phyloP scores from a whole-genome alignment of 2,329 filamentous ascomycete species.

The Alternaria consortialis region DNA sequence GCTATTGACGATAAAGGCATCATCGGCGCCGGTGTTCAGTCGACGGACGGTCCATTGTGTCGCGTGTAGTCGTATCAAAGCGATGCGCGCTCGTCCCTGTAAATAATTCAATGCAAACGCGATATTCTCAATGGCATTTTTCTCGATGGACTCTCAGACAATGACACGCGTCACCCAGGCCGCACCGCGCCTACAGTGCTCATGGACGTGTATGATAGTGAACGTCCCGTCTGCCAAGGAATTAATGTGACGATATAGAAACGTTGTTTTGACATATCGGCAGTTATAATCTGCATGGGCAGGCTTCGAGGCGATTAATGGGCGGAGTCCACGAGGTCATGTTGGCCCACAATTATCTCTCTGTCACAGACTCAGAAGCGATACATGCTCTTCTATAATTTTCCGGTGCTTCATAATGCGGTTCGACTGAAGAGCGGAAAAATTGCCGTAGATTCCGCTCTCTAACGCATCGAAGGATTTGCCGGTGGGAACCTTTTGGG shows the following conservation, averaged over 20 bases:
- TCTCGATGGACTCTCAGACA: not conserved
- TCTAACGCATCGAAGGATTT: conserved; percentile 13
- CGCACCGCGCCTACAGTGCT: conserved; percentile 7
- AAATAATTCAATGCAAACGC: conserved; percentile 9
- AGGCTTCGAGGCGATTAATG: not conserved
- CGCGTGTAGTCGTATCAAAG: conserved; percentile 20
- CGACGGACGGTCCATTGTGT: conserved; percentile 43
- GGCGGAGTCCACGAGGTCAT: not conserved
- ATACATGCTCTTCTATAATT: not conserved
- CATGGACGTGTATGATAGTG: not conserved
- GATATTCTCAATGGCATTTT: not conserved
- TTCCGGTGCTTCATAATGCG: conserved; percentile 6
- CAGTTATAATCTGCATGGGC: conserved; percentile 1
- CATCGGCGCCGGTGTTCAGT: conserved; percentile 43
- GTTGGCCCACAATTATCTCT: not conserved
- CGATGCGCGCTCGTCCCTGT: conserved; percentile 4
- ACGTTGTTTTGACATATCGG: conserved; percentile 7
- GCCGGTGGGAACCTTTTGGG: conserved; percentile 9
- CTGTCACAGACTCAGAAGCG: not conserved
- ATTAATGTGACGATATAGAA: conserved; percentile 5
- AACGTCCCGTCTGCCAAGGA: conserved; percentile 6
- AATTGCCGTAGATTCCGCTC: conserved; percentile 18
- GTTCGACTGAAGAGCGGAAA: conserved; percentile 7
- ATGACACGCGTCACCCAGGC: conserved; percentile 1
- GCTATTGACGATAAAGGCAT: conserved; percentile 38